Evolutionary conservation across 192 early-diverging fungal genomes (phyloP), one percentile per base, ranked within the genome.

Genomic region (Allomyces javanicus): DNA sequence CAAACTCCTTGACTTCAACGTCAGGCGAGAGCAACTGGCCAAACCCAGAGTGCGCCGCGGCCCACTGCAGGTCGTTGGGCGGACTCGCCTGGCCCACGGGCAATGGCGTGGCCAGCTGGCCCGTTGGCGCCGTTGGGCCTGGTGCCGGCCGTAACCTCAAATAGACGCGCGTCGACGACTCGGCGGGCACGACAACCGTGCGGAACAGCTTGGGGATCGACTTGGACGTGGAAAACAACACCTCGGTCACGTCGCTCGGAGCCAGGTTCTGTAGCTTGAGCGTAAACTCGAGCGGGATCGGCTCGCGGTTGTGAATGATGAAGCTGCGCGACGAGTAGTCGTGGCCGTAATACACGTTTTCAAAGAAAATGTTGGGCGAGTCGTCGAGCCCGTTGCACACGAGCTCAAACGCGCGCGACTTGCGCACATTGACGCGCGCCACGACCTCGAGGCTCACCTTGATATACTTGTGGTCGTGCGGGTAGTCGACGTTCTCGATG

Each of bases 191-290:
- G 10, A 80, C 82, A 25, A 91, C 68, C 19, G 78, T 83, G 62
- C 80, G 76, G 72, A 89, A 89, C 10, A 91, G 77, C 70, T 87
- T 87, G 9, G 80, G 80, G 1, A 79, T 78, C 24, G 86, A 83
- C 23, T 86, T 72, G 3, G 87, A 88, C 14, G 88, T 78, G 0
- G 89, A 91, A 71, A 91, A 91, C 24, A 86, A 64, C 10, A 91
- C 73, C 72, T 91, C 89, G 0, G 81, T 80, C 12, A 78, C 72
- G 63, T 86, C 86, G 22, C 85, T 76, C 25, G 74, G 70, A 9
- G 78, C 72, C 14, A 89, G 64, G 65, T 81, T 88, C 24, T 81
- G 50, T 12, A 58, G 83, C 69, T 81, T 84, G 71, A 90, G 74
- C 10, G 83, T 79, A 70, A 91, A 91, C 68, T 91, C 87, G 40